Conservation (phyloP, 495 filamentous ascomycete species). For the Polyplosphaeria fusca region DNA sequence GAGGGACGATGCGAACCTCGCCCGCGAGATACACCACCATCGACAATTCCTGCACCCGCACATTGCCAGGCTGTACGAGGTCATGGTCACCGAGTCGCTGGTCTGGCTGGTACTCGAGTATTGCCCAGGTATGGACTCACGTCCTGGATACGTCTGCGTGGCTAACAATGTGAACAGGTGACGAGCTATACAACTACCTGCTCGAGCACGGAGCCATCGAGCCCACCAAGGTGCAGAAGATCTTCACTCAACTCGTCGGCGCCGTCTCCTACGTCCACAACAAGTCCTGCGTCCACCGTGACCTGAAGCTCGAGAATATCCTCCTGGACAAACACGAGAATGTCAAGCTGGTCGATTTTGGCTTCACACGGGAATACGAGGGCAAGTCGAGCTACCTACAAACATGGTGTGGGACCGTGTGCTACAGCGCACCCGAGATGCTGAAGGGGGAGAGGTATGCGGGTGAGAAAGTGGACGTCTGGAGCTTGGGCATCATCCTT, state of each 20-base stretch:
- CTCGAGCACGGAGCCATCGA: conserved; percentile 79
- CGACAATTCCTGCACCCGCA: conserved; percentile 97
- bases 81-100: conserved; percentile 89
- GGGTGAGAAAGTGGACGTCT: conserved; percentile 95
- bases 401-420: conserved; percentile 96
- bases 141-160: not conserved
- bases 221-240: conserved; percentile 86
- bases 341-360: conserved; percentile 98
- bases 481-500: conserved; percentile 95
- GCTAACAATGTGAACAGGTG: conserved; percentile 54
- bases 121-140: conserved; percentile 71
- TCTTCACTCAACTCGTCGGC: conserved; percentile 92
- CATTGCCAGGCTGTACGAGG: conserved; percentile 94
- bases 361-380: conserved; percentile 96
- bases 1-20: conserved; percentile 92
- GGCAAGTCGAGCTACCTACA: conserved; percentile 92
- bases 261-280: conserved; percentile 94
- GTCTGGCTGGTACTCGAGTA: conserved; percentile 98
- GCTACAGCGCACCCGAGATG: conserved; percentile 98
- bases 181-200: conserved; percentile 96
- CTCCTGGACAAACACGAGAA: conserved; percentile 95
- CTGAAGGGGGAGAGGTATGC: conserved; percentile 97
- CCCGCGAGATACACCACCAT: conserved; percentile 96
- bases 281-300: conserved; percentile 92
- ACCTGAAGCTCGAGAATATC: conserved; percentile 96